phyloP scores from a whole-genome alignment of 495 filamentous ascomycete genomes.

The Talaromyces ruber region DNA sequence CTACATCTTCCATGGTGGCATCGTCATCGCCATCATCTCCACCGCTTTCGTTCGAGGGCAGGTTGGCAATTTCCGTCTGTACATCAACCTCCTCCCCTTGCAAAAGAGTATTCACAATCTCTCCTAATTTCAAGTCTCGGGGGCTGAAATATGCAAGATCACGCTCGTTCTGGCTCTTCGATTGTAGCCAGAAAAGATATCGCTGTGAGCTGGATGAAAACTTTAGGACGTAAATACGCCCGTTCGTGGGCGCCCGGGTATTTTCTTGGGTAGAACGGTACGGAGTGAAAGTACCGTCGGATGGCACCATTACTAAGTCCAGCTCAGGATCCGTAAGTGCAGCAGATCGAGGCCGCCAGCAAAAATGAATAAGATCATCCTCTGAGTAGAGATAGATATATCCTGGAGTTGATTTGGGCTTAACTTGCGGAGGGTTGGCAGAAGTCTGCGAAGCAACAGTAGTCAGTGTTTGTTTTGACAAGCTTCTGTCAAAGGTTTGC shows the following conservation, averaged over 20 bases:
- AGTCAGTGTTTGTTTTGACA: constrained; percentile 9
- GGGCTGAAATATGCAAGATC: constrained; percentile 71
- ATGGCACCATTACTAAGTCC: constrained; percentile 85
- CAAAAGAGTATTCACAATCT: constrained; percentile 73
- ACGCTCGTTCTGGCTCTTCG: constrained; percentile 64
- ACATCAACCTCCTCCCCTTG: constrained; percentile 89
- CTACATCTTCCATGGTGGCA: constrained; percentile 78
- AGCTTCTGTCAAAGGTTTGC: neutral
- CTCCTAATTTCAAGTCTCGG: constrained; percentile 70
- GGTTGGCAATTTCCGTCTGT: constrained; percentile 59
- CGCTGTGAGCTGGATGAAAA: constrained; percentile 89
- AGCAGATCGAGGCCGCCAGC: constrained; percentile 71
- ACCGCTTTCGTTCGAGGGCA: constrained; percentile 35
- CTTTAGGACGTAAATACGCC: constrained; percentile 87
- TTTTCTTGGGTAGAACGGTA: constrained; percentile 52
- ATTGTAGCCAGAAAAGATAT: constrained; percentile 94
- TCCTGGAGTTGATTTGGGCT: constrained; percentile 61
- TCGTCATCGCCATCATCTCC: constrained; percentile 54
- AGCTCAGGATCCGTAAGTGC: constrained; percentile 61
- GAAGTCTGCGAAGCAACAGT: constrained; percentile 36
- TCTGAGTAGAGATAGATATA: constrained; percentile 92
- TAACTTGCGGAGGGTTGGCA: constrained; percentile 54
- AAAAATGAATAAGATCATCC: constrained; percentile 94
- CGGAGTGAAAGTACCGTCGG: constrained; percentile 74
- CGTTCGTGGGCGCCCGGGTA: constrained; percentile 62